Evolutionary conservation across 116 monocot species (phyloP).

Genomic region (Dioscorea cayenensis): DNA sequence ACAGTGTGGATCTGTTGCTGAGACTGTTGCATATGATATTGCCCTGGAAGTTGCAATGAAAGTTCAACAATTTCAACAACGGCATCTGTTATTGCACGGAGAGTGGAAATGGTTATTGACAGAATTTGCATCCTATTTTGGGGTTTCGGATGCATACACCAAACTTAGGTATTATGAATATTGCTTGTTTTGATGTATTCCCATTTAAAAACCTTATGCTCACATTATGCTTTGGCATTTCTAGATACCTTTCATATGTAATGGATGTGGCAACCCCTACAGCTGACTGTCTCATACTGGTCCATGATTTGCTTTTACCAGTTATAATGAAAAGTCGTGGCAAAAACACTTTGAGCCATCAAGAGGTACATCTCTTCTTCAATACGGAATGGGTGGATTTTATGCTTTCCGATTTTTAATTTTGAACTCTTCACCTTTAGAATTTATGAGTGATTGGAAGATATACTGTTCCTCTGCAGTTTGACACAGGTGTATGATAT

Average conservation of each 20-base stretch:
- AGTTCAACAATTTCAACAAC: slow-evolving; percentile 72
- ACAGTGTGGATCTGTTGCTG: slow-evolving; percentile 94
- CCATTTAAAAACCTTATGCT: not conserved
- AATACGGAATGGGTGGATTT: not conserved
- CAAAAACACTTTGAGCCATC: slow-evolving; percentile 68
- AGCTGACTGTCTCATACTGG: slow-evolving; percentile 73
- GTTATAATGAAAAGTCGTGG: slow-evolving; percentile 64
- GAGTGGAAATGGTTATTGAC: slow-evolving; percentile 90
- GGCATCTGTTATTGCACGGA: slow-evolving; percentile 86
- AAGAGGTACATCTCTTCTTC: slow-evolving; percentile 38
- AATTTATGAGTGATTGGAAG: no score
- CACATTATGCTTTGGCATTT: not conserved
- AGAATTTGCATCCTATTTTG: slow-evolving; percentile 95
- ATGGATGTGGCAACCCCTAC: slow-evolving; percentile 99
- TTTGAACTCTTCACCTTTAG: no score
- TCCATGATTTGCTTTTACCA: slow-evolving; percentile 74
- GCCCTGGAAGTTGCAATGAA: slow-evolving; percentile 96
- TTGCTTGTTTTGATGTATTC: not conserved
- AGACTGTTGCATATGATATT: slow-evolving; percentile 95
- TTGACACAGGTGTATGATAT: no score
- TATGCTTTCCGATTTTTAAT: not conserved
- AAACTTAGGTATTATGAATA: slow-evolving; percentile 56
- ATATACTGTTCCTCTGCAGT: no score
- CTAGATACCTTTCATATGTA: slow-evolving; percentile 91
- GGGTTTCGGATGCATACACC: slow-evolving; percentile 91